Percentiles rank a stretch among this genome's conserved stretches.
These are phyloP conservation scores for Nothomitra cinnamomea DNA, from an alignment of 2,329 filamentous ascomycete genomes.

Conservation along the genomic window DNA sequence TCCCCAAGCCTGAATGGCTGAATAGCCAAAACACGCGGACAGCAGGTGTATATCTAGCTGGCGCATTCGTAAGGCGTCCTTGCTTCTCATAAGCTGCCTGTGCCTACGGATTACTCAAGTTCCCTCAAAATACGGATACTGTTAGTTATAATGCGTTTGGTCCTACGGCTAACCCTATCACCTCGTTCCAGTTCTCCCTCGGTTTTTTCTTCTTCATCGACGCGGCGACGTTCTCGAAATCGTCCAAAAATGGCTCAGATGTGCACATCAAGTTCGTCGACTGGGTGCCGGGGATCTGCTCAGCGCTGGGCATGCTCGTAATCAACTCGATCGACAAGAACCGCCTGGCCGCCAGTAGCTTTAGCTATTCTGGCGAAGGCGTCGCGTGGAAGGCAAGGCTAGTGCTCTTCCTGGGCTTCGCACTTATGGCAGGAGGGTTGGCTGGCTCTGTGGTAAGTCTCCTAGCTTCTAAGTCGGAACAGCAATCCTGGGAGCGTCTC, in stretches of 20 bases:
- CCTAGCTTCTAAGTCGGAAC: not conserved
- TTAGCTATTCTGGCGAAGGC: slow-evolving; percentile 45
- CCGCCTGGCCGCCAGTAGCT: slow-evolving; percentile 44
- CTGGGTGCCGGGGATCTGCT: slow-evolving; percentile 57
- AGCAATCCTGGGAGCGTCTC: not conserved
- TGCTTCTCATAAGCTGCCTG: not conserved
- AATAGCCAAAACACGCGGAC: slow-evolving; percentile 47
- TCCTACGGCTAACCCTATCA: not conserved
- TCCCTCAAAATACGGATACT: not conserved
- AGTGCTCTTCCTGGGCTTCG: slow-evolving; percentile 53
- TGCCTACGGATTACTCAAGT: slow-evolving; percentile 4
- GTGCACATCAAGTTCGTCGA: slow-evolving; percentile 53
- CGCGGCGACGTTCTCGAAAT: slow-evolving; percentile 45
- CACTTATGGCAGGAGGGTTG: slow-evolving; percentile 48
- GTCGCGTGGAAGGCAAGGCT: slow-evolving; percentile 55
- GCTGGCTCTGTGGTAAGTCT: slow-evolving; percentile 42
- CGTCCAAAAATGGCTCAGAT: slow-evolving; percentile 39
- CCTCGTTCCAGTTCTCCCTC: slow-evolving; percentile 39
- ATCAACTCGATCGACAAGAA: slow-evolving; percentile 59
- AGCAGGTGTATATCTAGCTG: slow-evolving; percentile 47
- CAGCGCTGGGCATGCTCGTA: slow-evolving; percentile 50
- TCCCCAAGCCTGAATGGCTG: slow-evolving; percentile 48
- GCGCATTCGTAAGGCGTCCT: slow-evolving; percentile 39
- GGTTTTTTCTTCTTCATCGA: slow-evolving; percentile 56
- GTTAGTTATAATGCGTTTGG: not conserved